These are phyloP conservation scores for Phytopythium cucurbitacearum DNA, from an alignment of 352 stramenopile genomes.

Conservation along the genomic window DNA sequence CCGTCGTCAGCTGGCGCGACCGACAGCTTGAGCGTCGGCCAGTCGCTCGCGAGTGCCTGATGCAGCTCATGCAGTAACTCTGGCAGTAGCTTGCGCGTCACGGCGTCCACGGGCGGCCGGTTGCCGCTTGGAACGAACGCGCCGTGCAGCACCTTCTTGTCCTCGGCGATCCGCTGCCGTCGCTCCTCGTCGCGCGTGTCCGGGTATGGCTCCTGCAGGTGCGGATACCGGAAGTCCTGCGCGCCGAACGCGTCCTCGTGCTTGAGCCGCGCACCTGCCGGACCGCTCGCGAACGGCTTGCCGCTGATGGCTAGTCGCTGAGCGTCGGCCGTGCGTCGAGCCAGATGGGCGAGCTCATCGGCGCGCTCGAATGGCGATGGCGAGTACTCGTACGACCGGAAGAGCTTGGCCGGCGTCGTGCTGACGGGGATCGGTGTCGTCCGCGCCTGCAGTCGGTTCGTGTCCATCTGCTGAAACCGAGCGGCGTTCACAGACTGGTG, in stretches of 20 bases:
- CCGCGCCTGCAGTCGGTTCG: constrained; percentile 35
- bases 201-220: constrained; percentile 65
- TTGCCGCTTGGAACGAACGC: constrained; percentile 61
- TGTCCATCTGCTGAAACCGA: constrained; percentile 73
- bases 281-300: constrained; percentile 58
- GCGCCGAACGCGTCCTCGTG: constrained; percentile 72
- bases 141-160: constrained; percentile 71
- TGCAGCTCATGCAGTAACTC: constrained; percentile 74
- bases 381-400: constrained; percentile 77
- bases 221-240: constrained; percentile 49
- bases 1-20: constrained; percentile 56
- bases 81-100: constrained; percentile 62
- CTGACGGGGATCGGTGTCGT: constrained; percentile 21
- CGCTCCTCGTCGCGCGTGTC: constrained; percentile 49
- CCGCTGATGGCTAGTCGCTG: constrained; percentile 73
- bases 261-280: constrained; percentile 47
- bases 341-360: constrained; percentile 62
- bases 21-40: constrained; percentile 49
- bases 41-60: constrained; percentile 52
- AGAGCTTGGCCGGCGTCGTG: constrained; percentile 62
- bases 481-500: constrained; percentile 62
- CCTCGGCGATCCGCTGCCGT: constrained; percentile 52
- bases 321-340: constrained; percentile 55
- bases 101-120: constrained; percentile 43
- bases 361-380: constrained; percentile 60